Evolutionary conservation across 2,329 filamentous ascomycete genomes (phyloP), one percentile per base, ranked within the genome.

Genomic region (Penicillium capsulatum): DNA sequence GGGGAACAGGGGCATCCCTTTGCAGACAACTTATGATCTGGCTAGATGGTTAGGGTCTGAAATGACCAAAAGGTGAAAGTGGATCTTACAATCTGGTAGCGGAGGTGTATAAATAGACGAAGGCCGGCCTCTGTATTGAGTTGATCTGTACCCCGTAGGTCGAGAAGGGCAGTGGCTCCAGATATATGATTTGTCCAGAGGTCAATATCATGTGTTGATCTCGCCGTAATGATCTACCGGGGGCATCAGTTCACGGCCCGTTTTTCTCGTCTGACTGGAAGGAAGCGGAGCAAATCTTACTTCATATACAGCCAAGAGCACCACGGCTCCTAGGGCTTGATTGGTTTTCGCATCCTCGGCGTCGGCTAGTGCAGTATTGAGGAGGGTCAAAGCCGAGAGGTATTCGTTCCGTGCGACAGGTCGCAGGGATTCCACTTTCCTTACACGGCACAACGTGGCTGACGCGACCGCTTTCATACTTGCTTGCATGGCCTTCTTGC

Each of bases 221-320:
- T 58, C 42, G 61, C 61, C 6, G 62, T 65, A 13, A 67, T 51
- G 17, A 66, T 49, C 65, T 68, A 38, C n/a, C 5, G 19, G 9
- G 15, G n/a, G n/a, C n/a, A n/a, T n/a, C n/a, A n/a, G 5, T 24
- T 24, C 7, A 24, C 22, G 22, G 22, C 11, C 22, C 7, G 11
- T 24, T 4, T 14, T n/a, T 11, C n/a, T 28, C 26, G 13, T 6
- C 11, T 11, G 26, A 14, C 26, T 14, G 5, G 19, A 28, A 28
- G 26, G 13, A 15, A 17, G 7, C 9, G 11, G 20, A n/a, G 7
- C 17, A 13, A 22, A 3, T 11, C 64, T 53, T 61, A 81, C 78
- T 69, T 83, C 79, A 45, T 79, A 83, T 57, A 81, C 68, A 32
- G 77, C 77, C 47, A 83, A 70, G 50, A 78, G 69, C 29, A 82